phyloP scores from a whole-genome alignment of 148 eudicot genomes.

The Chenopodium berlandieri region DNA sequence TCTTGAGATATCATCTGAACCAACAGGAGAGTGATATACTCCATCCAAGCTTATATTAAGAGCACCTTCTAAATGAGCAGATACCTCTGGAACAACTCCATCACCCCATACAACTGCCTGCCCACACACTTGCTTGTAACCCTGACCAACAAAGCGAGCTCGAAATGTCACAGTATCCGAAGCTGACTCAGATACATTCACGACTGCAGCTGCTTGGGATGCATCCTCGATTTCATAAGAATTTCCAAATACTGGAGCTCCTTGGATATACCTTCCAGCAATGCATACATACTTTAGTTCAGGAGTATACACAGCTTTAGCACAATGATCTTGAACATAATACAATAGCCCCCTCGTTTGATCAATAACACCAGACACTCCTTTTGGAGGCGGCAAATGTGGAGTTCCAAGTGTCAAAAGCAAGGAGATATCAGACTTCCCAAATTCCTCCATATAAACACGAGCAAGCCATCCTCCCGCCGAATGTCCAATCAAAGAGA shows the following conservation, averaged over 20 bases:
- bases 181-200: slow-evolving; percentile 33
- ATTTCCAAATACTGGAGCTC: slow-evolving; percentile 53
- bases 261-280: slow-evolving; percentile 92
- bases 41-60: slow-evolving; percentile 78
- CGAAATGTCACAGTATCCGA: slow-evolving; percentile 49
- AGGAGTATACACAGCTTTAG: slow-evolving; percentile 75
- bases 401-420: slow-evolving; percentile 88
- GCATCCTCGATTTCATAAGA: slow-evolving; percentile 33
- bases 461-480: slow-evolving; percentile 99
- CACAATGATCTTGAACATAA: slow-evolving; percentile 74
- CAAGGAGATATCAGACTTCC: slow-evolving; percentile 59
- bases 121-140: slow-evolving; percentile 98
- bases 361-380: slow-evolving; percentile 80
- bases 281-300: slow-evolving; percentile 78
- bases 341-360: slow-evolving; percentile 93
- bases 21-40: slow-evolving; percentile 94
- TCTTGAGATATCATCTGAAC: slow-evolving; percentile 43
- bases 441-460: slow-evolving; percentile 87
- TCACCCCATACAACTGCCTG: slow-evolving; percentile 97
- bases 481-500: slow-evolving; percentile 91
- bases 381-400: slow-evolving; percentile 88
- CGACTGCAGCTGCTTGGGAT: slow-evolving; percentile 32
- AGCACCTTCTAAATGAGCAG: slow-evolving; percentile 93
- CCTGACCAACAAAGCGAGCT: slow-evolving; percentile 85
- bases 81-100: slow-evolving; percentile 91